Base-by-base conservation (phyloP, 2,329 filamentous ascomycete species). In the Coniochaeta pulveracea region DNA sequence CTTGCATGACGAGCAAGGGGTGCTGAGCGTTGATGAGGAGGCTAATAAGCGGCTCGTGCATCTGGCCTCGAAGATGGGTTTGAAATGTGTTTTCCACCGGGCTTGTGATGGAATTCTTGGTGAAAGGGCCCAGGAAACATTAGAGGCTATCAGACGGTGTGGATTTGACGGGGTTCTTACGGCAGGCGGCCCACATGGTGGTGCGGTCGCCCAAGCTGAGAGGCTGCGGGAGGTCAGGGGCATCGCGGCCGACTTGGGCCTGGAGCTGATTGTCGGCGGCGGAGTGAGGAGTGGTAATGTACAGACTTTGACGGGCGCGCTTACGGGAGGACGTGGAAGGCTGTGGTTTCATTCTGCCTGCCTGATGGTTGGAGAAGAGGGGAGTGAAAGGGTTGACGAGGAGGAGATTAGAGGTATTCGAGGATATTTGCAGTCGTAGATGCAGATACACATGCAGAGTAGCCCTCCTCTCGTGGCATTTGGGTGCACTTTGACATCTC, bases 151-250 rank as follows among this genome's bases (percentile, higher is more conserved):
- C 10, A 41, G 43, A 1, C 31, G 10, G 4, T 61, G 63, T 32
- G 67, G 69, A 8, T 72, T 76, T 41, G 48, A 55, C 3, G 67
- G 57, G 9, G 44, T 75, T 10, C 50, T 76, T 37, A 75, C 70
- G 1, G 64, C 69, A 0, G 71, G 70, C n/a, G n/a, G n/a, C n/a
- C n/a, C n/a, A n/a, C n/a, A n/a, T n/a, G n/a, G n/a, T n/a, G n/a
- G n/a, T n/a, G n/a, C n/a, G n/a, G n/a, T n/a, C n/a, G n/a, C n/a
- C n/a, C n/a, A n/a, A n/a, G n/a, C n/a, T n/a, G n/a, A n/a, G 6
- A 70, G 70, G 0, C 37, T 45, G 2, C 63, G 64, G 1, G 43
- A 47, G 25, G 62, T 61, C 3, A 38, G 46, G 10, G 52, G 52
- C 4, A 66, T 74, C 37, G 18, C 57, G 10, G 43, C 42, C 2